Conservation (phyloP, 2,329 filamentous ascomycete genomes). For the Cephalotrichum gorgonifer region DNA sequence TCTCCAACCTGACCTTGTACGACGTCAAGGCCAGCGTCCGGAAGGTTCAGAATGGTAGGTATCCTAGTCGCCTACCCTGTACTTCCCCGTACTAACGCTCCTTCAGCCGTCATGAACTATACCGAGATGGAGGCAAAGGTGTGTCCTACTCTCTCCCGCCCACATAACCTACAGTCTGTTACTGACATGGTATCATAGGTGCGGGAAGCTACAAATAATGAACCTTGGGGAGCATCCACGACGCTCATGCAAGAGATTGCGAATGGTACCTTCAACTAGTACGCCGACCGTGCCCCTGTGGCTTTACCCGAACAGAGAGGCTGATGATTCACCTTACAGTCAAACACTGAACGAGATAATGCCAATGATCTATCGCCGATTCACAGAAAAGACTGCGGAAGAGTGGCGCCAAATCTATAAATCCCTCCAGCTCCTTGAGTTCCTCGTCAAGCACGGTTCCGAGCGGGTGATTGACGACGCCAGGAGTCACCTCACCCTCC, state of each 20-base stretch:
- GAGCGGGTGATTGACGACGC: slow-evolving; percentile 97
- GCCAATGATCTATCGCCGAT: slow-evolving; percentile 99
- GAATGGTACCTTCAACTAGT: slow-evolving; percentile 98
- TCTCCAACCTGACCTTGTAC: slow-evolving; percentile 87
- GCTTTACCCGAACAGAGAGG: neutral
- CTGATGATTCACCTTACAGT: slow-evolving; percentile 33
- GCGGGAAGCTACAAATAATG: slow-evolving; percentile 96
- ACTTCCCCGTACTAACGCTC: slow-evolving; percentile 16
- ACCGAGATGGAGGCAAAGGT: slow-evolving; percentile 81
- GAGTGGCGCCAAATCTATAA: slow-evolving; percentile 99
- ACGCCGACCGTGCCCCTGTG: slow-evolving; percentile 12
- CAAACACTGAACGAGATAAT: slow-evolving; percentile 98
- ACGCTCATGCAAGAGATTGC: slow-evolving; percentile 96
- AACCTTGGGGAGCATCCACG: slow-evolving; percentile 84
- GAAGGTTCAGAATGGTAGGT: slow-evolving; percentile 90
- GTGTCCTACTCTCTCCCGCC: slow-evolving; percentile 9
- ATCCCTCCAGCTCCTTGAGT: slow-evolving; percentile 89
- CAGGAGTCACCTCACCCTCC: slow-evolving; percentile 81
- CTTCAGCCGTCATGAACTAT: slow-evolving; percentile 91
- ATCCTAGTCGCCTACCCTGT: neutral
- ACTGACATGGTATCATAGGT: slow-evolving; percentile 45
- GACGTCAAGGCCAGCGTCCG: slow-evolving; percentile 90
- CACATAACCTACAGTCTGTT: slow-evolving; percentile 5
- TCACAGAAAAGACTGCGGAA: slow-evolving; percentile 95
- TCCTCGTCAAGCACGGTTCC: slow-evolving; percentile 95